A percentile compares a stretch with the other conserved stretches of the same genome.
Conservation (phyloP, 2,329 filamentous ascomycete species). For the Pyricularia sp. region DNA sequence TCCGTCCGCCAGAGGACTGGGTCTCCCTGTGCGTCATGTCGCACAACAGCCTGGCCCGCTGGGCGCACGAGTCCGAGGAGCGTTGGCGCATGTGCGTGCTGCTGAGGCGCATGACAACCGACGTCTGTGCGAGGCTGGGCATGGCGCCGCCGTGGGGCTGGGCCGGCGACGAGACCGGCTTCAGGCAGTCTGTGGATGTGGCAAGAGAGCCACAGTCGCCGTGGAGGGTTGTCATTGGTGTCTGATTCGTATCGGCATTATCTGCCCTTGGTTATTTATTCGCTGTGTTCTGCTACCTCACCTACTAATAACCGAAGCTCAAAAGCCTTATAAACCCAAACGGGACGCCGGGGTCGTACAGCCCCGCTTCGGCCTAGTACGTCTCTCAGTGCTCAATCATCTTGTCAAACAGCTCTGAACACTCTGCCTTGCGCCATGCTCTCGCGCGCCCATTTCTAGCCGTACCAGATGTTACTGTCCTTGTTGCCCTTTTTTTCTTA, state of each 20-base stretch:
- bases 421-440: constrained; percentile 15
- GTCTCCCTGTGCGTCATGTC: neutral
- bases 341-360: neutral
- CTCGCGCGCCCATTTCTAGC: constrained; percentile 35
- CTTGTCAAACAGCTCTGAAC: constrained; percentile 14
- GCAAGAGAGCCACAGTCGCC: neutral
- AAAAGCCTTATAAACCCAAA: neutral
- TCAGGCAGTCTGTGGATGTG: neutral
- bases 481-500: neutral
- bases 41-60: neutral
- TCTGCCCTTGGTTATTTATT: neutral
- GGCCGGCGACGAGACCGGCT: neutral
- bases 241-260: neutral
- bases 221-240: neutral
- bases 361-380: constrained; percentile 14
- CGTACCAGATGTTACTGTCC: constrained; percentile 39
- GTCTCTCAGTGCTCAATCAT: constrained; percentile 19
- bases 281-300: neutral
- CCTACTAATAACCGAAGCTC: neutral
- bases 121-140: neutral
- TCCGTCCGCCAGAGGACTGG: neutral
- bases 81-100: neutral
- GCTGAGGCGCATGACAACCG: neutral
- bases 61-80: neutral
- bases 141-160: neutral